Conservation (phyloP, 2,329 filamentous ascomycete genomes). For the Pyrenophora tritici-repentis region DNA sequence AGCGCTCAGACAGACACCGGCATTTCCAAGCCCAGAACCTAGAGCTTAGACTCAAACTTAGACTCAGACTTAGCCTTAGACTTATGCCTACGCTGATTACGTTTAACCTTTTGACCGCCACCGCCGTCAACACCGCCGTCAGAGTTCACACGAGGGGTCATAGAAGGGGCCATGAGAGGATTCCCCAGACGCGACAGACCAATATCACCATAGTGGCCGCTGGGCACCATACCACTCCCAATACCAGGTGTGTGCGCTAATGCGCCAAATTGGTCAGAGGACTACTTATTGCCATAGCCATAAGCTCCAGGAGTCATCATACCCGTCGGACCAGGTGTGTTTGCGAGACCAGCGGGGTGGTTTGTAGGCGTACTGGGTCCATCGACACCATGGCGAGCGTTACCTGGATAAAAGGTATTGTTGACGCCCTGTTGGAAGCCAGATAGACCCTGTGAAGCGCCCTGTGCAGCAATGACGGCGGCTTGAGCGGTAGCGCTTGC, state of each 20-base stretch:
- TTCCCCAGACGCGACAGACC: too few species aligned
- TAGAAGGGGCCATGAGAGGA: too few species aligned
- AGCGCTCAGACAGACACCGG: too few species aligned
- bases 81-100: too few species aligned
- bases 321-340: constrained; percentile 60
- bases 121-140: too few species aligned
- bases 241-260: too few species aligned
- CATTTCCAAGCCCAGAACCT: too few species aligned
- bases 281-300: constrained; percentile 43
- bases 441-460: constrained; percentile 33
- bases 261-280: background rate
- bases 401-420: constrained; percentile 49
- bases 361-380: constrained; percentile 73
- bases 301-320: constrained; percentile 69
- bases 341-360: constrained; percentile 56
- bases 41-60: too few species aligned
- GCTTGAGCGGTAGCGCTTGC: constrained; percentile 62
- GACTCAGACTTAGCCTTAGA: too few species aligned
- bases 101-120: too few species aligned
- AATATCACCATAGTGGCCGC: background rate
- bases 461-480: constrained; percentile 51
- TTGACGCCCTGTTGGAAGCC: constrained; percentile 43
- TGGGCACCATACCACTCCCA: background rate
- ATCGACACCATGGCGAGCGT: constrained; percentile 47
- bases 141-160: too few species aligned